A percentile compares a stretch with the other conserved stretches of the same genome.
These are phyloP conservation scores for Dictyostelium brefeldianum DNA, from an alignment of 78 protist genomes.

Conservation along the genomic window DNA sequence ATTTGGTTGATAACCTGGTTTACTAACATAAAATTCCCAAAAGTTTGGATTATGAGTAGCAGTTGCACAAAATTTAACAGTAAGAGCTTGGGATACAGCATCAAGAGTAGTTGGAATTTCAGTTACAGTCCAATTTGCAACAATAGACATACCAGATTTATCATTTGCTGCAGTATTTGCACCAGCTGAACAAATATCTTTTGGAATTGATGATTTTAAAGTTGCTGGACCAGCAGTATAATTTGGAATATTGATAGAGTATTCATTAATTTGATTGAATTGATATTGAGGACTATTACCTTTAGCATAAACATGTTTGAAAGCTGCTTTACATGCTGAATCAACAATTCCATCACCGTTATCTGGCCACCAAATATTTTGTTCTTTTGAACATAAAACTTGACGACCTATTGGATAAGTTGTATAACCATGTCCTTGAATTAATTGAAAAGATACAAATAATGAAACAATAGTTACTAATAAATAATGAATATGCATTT, in stretches of 20 bases:
- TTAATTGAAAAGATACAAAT: too few relatives aligned
- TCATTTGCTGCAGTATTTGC: too few relatives aligned
- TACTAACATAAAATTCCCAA: constrained; percentile 53
- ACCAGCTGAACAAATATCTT: constrained; percentile 26
- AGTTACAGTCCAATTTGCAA: background rate
- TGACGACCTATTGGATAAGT: too few relatives aligned
- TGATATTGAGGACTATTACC: too few relatives aligned
- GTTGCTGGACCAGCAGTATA: constrained; percentile 37
- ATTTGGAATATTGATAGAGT: constrained; percentile 22
- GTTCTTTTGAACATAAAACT: too few relatives aligned
- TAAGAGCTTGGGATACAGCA: background rate
- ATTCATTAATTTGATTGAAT: constrained; percentile 49
- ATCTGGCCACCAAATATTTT: too few relatives aligned
- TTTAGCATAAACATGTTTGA: constrained; percentile 25
- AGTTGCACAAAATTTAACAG: constrained; percentile 39
- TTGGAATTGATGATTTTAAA: constrained; percentile 8
- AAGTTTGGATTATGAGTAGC: constrained; percentile 41
- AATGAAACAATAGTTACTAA: too few relatives aligned
- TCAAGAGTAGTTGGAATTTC: background rate
- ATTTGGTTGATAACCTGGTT: background rate
- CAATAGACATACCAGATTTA: constrained; percentile 42
- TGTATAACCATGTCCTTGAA: too few relatives aligned
- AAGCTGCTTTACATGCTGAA: constrained; percentile 33
- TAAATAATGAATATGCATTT: too few relatives aligned
- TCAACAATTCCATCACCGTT: background rate